Evolutionary conservation across 192 early-diverging fungal species (phyloP).

Genomic region (Umbelopsis isabellina): DNA sequence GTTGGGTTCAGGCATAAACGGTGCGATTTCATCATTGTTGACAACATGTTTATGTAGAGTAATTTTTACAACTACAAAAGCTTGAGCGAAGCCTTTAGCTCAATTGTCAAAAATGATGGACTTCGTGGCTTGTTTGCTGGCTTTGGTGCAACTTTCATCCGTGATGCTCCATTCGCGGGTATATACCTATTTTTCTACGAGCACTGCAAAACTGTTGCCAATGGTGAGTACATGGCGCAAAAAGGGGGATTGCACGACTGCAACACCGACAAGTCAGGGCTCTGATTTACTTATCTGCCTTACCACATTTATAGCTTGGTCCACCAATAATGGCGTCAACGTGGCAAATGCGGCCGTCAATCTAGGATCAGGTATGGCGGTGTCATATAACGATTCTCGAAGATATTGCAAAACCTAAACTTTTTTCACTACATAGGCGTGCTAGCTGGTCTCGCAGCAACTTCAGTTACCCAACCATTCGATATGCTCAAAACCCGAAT

Average conservation of each 20-base stretch:
- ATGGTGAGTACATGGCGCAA: constrained; percentile 35
- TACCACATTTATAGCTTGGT: neutral
- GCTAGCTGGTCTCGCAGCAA: constrained; percentile 71
- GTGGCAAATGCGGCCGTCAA: constrained; percentile 43
- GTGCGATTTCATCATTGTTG: neutral
- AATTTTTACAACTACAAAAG: constrained; percentile 82
- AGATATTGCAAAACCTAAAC: neutral
- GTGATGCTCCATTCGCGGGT: constrained; percentile 91
- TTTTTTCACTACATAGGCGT: constrained; percentile 45
- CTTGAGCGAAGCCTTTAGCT: constrained; percentile 63
- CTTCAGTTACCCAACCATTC: constrained; percentile 89
- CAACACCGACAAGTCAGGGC: no score
- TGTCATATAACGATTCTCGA: neutral
- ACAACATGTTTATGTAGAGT: constrained; percentile 55
- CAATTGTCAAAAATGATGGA: constrained; percentile 73
- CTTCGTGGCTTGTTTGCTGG: constrained; percentile 83
- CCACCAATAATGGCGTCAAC: constrained; percentile 19
- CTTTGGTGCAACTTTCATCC: constrained; percentile 81
- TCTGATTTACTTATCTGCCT: no score
- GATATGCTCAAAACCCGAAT: constrained; percentile 93
- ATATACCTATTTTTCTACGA: constrained; percentile 92
- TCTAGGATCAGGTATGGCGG: constrained; percentile 33
- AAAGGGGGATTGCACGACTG: neutral
- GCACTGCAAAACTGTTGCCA: constrained; percentile 59
- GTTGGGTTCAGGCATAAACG: neutral